Evolutionary conservation across 441 rosid species (phyloP).

Genomic region (Corymbia citriodora): DNA sequence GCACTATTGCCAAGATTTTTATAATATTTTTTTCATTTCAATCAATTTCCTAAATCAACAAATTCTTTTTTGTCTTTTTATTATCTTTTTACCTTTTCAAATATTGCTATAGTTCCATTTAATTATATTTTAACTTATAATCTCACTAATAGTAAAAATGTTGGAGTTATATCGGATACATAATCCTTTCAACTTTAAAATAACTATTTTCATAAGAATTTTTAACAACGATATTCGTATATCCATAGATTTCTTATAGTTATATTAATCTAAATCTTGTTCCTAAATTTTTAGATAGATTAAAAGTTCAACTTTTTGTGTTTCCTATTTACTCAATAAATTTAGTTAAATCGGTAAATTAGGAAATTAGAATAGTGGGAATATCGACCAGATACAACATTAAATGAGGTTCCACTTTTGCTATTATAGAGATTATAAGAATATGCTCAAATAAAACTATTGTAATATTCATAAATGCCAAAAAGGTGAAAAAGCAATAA

Average conservation of each 20-base stretch:
- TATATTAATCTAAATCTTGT: background rate
- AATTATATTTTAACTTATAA: background rate
- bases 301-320: background rate
- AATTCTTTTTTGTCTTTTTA: too few relatives aligned
- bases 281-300: background rate
- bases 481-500: background rate
- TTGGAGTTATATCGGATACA: background rate
- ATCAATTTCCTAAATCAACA: background rate
- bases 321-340: too few relatives aligned
- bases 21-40: background rate
- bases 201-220: background rate
- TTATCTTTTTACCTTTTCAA: too few relatives aligned
- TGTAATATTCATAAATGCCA: background rate
- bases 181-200: background rate
- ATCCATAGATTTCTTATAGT: too few relatives aligned
- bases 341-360: too few relatives aligned
- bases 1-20: background rate
- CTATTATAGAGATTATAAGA: background rate
- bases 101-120: background rate
- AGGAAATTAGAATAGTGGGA: too few relatives aligned
- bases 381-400: too few relatives aligned
- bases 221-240: too few relatives aligned
- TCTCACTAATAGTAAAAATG: too few relatives aligned
- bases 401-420: background rate
- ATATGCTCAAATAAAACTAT: too few relatives aligned